phyloP scores from a whole-genome alignment of 805 yeast species.

The Lipomyces oligophaga region DNA sequence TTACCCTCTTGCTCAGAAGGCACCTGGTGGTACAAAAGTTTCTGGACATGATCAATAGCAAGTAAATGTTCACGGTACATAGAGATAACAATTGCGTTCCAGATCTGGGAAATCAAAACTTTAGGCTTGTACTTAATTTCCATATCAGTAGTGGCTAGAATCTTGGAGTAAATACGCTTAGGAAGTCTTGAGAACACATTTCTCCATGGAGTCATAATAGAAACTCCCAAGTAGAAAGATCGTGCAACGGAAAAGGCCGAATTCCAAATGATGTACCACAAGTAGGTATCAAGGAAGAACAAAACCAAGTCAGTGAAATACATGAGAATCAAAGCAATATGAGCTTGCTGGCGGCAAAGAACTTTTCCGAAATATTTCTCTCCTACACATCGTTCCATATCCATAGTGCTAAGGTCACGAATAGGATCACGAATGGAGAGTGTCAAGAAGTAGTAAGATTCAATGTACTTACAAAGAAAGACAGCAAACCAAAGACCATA shows the following conservation, averaged over 20 bases:
- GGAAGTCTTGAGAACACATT: slow-evolving; percentile 96
- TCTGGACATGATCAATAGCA: slow-evolving; percentile 98
- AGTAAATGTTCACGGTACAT: slow-evolving; percentile 99
- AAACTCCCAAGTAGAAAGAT: slow-evolving; percentile 97
- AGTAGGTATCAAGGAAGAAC: slow-evolving; percentile 97
- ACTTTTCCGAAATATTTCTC: slow-evolving; percentile 79
- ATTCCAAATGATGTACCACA: slow-evolving; percentile 97
- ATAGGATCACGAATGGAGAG: slow-evolving; percentile 91
- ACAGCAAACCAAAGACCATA: slow-evolving; percentile 86
- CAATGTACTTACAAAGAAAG: slow-evolving; percentile 81
- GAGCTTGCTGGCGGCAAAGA: slow-evolving; percentile 82
- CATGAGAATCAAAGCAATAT: slow-evolving; percentile 89
- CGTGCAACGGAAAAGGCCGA: slow-evolving; percentile 95
- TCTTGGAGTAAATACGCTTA: slow-evolving; percentile 96
- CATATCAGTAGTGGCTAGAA: slow-evolving; percentile 97
- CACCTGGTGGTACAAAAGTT: slow-evolving; percentile 94
- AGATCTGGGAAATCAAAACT: slow-evolving; percentile 94
- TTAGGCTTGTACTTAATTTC: slow-evolving; percentile 98
- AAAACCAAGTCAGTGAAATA: slow-evolving; percentile 84
- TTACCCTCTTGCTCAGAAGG: slow-evolving; percentile 98
- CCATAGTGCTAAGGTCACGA: slow-evolving; percentile 76
- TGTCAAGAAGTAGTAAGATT: slow-evolving; percentile 89
- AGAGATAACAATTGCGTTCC: slow-evolving; percentile 98
- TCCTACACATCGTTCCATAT: slow-evolving; percentile 87
- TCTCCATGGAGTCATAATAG: slow-evolving; percentile 99